Evolutionary conservation across 495 filamentous ascomycete species (phyloP).

Genomic region (Penicillium roqueforti): DNA sequence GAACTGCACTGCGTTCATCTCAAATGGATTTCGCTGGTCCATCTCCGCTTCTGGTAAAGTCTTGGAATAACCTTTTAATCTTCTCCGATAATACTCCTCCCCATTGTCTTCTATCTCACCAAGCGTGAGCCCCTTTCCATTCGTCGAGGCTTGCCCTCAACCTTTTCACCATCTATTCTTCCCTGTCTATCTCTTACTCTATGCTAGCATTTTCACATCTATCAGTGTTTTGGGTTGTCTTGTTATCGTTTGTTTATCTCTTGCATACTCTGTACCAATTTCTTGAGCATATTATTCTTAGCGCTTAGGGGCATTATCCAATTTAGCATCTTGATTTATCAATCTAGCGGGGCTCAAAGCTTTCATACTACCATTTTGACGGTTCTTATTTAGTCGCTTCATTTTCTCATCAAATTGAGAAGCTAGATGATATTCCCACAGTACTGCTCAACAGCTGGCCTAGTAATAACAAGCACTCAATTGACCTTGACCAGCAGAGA

Average conservation of each 20-base stretch:
- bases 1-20: not conserved
- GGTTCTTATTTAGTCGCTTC: not conserved
- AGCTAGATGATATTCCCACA: not conserved
- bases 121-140: not conserved
- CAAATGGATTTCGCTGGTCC: not conserved
- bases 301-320: conserved; percentile 25
- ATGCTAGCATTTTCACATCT: conserved; percentile 9
- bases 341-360: conserved; percentile 8
- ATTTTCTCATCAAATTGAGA: not conserved
- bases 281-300: conserved; percentile 27
- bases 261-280: conserved; percentile 20
- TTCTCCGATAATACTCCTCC: not conserved
- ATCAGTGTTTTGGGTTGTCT: not conserved
- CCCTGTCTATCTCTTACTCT: not conserved
- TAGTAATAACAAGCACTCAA: not conserved
- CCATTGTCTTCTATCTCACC: conserved; percentile 1
- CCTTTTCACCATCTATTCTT: not conserved
- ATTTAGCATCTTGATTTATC: conserved; percentile 10
- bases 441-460: not conserved
- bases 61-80: conserved; percentile 1
- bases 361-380: not conserved
- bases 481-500: not conserved
- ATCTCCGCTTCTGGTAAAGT: not conserved
- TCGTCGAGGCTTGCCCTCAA: not conserved
- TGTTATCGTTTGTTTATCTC: not conserved